Evolutionary conservation across 352 stramenopile species (phyloP).

Genomic region (Halophytophthora polymorphica): DNA sequence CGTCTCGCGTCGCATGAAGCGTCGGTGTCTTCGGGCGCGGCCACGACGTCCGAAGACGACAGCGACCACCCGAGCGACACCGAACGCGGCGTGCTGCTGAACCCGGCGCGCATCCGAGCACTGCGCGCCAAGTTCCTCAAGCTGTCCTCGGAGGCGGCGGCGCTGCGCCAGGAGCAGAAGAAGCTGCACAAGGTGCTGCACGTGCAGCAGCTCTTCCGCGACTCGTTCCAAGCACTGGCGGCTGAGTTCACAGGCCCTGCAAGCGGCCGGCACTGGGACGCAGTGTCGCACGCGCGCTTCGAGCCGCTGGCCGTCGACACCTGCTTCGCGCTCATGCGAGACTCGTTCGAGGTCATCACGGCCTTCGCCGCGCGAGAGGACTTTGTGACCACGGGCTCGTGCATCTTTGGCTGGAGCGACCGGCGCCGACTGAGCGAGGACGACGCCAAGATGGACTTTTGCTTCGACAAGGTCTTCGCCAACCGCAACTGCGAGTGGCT

Average conservation of each 20-base stretch:
- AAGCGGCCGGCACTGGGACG: slow-evolving; percentile 18
- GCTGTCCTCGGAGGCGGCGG: slow-evolving; percentile 37
- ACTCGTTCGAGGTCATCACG: slow-evolving; percentile 50
- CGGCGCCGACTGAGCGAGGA: slow-evolving; percentile 40
- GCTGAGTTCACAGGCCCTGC: slow-evolving; percentile 18
- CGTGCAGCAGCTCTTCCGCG: slow-evolving; percentile 53
- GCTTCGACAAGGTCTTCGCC: slow-evolving; percentile 51
- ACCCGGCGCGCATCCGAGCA: slow-evolving; percentile 21
- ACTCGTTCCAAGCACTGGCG: slow-evolving; percentile 29
- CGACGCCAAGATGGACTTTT: slow-evolving; percentile 51
- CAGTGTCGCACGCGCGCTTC: slow-evolving; percentile 35
- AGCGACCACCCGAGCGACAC: slow-evolving; percentile 11
- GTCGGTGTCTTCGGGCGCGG: slow-evolving; percentile 1
- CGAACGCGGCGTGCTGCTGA: slow-evolving; percentile 25
- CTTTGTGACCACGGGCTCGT: slow-evolving; percentile 46
- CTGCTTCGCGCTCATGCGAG: slow-evolving; percentile 53
- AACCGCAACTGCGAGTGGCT: slow-evolving; percentile 28
- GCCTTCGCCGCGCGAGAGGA: slow-evolving; percentile 42
- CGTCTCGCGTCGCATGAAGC: slow-evolving; percentile 14
- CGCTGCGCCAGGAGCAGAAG: slow-evolving; percentile 48
- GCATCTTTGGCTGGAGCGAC: slow-evolving; percentile 60
- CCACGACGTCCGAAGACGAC: slow-evolving; percentile 11
- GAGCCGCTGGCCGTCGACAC: slow-evolving; percentile 17
- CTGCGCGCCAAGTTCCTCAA: slow-evolving; percentile 34
- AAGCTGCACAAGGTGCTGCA: slow-evolving; percentile 48